phyloP scores from a whole-genome alignment of 768 basidiomycete species.

The Hypsizygus marmoreus region DNA sequence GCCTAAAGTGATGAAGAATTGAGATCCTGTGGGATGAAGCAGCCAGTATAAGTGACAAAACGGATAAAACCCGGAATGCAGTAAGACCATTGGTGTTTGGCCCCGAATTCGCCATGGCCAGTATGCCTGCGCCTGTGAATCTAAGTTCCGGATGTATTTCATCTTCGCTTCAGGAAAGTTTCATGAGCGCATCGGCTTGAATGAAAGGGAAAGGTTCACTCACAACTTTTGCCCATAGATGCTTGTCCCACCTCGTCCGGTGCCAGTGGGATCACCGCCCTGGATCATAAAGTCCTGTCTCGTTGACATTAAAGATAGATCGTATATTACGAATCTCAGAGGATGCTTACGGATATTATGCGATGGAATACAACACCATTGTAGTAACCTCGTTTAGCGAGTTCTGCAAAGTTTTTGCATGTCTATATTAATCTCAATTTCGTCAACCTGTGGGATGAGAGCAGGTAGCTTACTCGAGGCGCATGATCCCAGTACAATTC shows the following conservation, averaged over 20 bases:
- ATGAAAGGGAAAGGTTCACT: constrained; percentile 26
- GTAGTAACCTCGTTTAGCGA: constrained; percentile 92
- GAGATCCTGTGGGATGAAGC: constrained; percentile 65
- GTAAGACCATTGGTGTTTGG: constrained; percentile 79
- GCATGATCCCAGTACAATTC: constrained; percentile 95
- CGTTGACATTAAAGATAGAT: too few relatives aligned
- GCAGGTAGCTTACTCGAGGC: constrained; percentile 55
- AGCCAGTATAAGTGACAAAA: constrained; percentile 30
- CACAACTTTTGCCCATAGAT: constrained; percentile 90
- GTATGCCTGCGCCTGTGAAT: constrained; percentile 94
- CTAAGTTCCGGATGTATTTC: constrained; percentile 89
- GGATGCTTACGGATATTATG: constrained; percentile 70
- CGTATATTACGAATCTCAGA: not conserved
- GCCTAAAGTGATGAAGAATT: constrained; percentile 88
- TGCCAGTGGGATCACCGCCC: constrained; percentile 94
- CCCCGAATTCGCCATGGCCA: constrained; percentile 97
- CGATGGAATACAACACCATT: constrained; percentile 90
- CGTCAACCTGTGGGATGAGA: constrained; percentile 5
- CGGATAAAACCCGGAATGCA: constrained; percentile 54
- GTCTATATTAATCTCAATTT: constrained; percentile 54
- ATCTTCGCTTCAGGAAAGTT: constrained; percentile 81
- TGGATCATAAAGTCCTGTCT: constrained; percentile 95
- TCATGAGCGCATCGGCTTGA: not conserved
- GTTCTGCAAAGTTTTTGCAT: constrained; percentile 92
- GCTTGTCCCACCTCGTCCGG: constrained; percentile 88